These are phyloP conservation scores for Calcarisporium arbuscula DNA, from an alignment of 2,329 filamentous ascomycete species.

Conservation along the genomic window DNA sequence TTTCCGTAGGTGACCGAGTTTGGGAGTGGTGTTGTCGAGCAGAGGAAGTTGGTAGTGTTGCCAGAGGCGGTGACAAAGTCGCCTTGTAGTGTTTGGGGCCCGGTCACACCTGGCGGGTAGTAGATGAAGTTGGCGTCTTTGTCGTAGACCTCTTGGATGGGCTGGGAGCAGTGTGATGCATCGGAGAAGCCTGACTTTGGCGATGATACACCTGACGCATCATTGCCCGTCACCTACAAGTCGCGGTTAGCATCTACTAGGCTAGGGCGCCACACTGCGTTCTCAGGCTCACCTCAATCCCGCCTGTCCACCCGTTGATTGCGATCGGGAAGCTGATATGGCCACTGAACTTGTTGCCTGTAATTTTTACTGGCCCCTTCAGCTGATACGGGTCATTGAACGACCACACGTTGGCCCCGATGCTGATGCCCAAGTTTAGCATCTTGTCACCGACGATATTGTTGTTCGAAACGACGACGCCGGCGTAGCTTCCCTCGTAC, in stretches of 20 bases:
- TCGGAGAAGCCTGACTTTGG: constrained; percentile 16
- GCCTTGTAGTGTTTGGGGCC: constrained; percentile 13
- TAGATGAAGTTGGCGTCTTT: constrained; percentile 16
- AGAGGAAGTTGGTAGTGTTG: constrained; percentile 19
- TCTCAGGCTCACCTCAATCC: constrained; percentile 9
- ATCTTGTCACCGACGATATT: constrained; percentile 14
- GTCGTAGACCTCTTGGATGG: constrained; percentile 14
- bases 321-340: constrained; percentile 17
- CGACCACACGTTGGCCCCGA: constrained; percentile 18
- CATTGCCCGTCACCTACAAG: constrained; percentile 14
- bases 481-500: constrained; percentile 16
- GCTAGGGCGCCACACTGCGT: too few species aligned
- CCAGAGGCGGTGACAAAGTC: constrained; percentile 13
- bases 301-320: constrained; percentile 18
- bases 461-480: constrained; percentile 17
- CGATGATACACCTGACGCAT: constrained; percentile 11
- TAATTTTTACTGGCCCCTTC: constrained; percentile 13
- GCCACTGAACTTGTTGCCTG: constrained; percentile 15
- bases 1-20: constrained; percentile 10
- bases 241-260: too few species aligned
- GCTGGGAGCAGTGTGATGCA: constrained; percentile 11
- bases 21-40: constrained; percentile 14
- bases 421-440: constrained; percentile 18
- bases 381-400: constrained; percentile 13
- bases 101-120: constrained; percentile 13